A percentile compares a stretch with the other conserved stretches of the same genome.
Evolutionary conservation across 495 filamentous ascomycete genomes (phyloP).

Genomic region (Lophiotrema nucula): DNA sequence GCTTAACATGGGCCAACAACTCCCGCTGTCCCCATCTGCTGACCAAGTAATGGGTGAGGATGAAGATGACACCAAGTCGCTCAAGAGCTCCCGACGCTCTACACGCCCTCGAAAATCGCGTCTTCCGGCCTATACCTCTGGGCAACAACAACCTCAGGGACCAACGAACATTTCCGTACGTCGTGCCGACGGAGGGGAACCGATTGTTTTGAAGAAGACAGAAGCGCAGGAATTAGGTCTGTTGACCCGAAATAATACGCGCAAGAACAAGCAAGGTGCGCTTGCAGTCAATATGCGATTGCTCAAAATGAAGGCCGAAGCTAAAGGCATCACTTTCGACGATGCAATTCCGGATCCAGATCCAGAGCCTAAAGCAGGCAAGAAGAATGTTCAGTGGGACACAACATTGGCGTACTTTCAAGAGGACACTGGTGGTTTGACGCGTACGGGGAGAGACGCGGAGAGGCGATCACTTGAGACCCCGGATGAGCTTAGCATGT

Average conservation of each 20-base stretch:
- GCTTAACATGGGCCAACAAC: conserved; percentile 9
- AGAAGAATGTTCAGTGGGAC: conserved; percentile 33
- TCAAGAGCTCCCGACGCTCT: conserved; percentile 17
- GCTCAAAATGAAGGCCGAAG: conserved; percentile 43
- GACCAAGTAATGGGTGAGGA: conserved; percentile 29
- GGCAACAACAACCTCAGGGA: conserved; percentile 33
- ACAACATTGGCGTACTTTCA: conserved; percentile 30
- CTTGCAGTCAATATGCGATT: conserved; percentile 50
- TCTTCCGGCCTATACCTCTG: conserved; percentile 28
- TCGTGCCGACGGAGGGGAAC: conserved; percentile 55
- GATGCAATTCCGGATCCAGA: background rate
- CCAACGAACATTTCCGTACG: conserved; percentile 58
- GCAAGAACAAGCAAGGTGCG: conserved; percentile 56
- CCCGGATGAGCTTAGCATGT: conserved; percentile 19
- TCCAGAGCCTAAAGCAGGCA: background rate
- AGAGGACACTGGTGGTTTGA: conserved; percentile 10
- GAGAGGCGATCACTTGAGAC: conserved; percentile 5
- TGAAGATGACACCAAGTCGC: conserved; percentile 2
- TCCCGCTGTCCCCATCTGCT: conserved; percentile 9
- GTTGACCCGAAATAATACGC: conserved; percentile 56
- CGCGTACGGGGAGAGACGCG: conserved; percentile 3
- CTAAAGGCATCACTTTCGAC: background rate
- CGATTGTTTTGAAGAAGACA: conserved; percentile 55
- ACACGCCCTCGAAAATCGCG: conserved; percentile 22
- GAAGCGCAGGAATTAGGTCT: conserved; percentile 59